Percentiles rank a stretch among this genome's conserved stretches.
These are phyloP conservation scores for Cucumis hystrix DNA, from an alignment of 306 rosid species.

Conservation along the genomic window DNA sequence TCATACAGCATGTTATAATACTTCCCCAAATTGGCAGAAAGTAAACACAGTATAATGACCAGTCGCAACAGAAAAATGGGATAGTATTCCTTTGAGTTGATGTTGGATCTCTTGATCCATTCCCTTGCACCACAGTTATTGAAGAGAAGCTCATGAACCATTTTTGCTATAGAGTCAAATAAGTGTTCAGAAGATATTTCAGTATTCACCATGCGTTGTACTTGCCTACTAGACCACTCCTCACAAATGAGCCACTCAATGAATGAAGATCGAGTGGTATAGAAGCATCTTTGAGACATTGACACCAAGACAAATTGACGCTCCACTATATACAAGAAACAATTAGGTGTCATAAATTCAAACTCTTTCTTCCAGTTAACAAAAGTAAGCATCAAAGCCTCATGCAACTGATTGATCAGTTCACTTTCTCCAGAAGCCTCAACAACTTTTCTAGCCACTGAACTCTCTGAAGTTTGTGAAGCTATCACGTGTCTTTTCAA, in stretches of 20 bases:
- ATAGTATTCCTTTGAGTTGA: slow-evolving; percentile 12
- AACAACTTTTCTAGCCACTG: background rate
- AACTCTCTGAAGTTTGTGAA: background rate
- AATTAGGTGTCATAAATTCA: slow-evolving; percentile 32
- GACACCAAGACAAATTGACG: slow-evolving; percentile 28
- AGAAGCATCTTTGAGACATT: slow-evolving; percentile 19
- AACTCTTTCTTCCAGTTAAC: slow-evolving; percentile 16
- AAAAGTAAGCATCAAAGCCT: slow-evolving; percentile 25
- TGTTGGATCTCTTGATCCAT: slow-evolving; percentile 24
- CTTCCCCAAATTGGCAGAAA: slow-evolving; percentile 14
- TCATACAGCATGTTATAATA: slow-evolving; percentile 1
- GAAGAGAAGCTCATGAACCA: slow-evolving; percentile 16
- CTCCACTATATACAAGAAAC: slow-evolving; percentile 50
- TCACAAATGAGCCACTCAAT: slow-evolving; percentile 38
- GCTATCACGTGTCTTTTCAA: background rate
- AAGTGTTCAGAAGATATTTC: background rate
- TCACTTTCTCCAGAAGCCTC: background rate
- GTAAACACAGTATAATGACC: slow-evolving; percentile 24
- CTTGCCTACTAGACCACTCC: background rate
- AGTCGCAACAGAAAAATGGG: slow-evolving; percentile 29
- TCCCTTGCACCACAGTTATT: slow-evolving; percentile 8
- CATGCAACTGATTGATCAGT: background rate
- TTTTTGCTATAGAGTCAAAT: slow-evolving; percentile 11
- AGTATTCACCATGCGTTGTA: background rate
- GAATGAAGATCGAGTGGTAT: slow-evolving; percentile 39